phyloP scores from a whole-genome alignment of 2,329 filamentous ascomycete species.

The Cladosporium phlei region DNA sequence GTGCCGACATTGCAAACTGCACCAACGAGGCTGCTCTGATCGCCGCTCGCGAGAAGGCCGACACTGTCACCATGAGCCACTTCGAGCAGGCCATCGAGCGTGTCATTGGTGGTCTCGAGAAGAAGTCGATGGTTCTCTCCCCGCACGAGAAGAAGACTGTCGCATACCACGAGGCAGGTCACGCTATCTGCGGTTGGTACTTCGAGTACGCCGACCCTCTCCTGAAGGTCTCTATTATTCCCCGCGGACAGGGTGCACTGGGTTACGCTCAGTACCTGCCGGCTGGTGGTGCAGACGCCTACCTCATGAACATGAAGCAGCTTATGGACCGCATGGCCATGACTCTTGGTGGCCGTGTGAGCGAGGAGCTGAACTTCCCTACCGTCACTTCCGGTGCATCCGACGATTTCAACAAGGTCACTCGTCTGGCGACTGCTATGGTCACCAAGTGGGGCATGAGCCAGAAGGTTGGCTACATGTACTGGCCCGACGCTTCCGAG shows the following conservation, averaged over 20 bases:
- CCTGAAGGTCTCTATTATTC: constrained; percentile 97
- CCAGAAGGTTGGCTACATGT: constrained; percentile 83
- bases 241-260: constrained; percentile 84
- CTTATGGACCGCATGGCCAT: constrained; percentile 99
- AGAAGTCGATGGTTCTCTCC: constrained; percentile 90
- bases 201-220: constrained; percentile 94
- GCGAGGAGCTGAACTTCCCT: constrained; percentile 93
- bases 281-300: constrained; percentile 80
- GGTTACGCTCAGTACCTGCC: constrained; percentile 98
- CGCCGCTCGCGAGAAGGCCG: constrained; percentile 76
- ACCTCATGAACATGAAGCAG: constrained; percentile 92
- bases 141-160: constrained; percentile 94
- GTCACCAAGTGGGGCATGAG: constrained; percentile 99
- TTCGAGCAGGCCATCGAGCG: constrained; percentile 98
- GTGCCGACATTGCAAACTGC: constrained; percentile 96
- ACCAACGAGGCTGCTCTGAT: constrained; percentile 96
- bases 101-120: constrained; percentile 92
- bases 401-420: constrained; percentile 98
- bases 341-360: constrained; percentile 92
- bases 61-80: constrained; percentile 78
- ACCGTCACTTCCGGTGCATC: constrained; percentile 92
- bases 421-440: constrained; percentile 92
- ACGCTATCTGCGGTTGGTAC: constrained; percentile 98
- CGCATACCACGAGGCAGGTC: constrained; percentile 95
- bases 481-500: constrained; percentile 58